Conservation (phyloP, 371 early-diverging fungal species). For the Mucor lusitanicus region DNA sequence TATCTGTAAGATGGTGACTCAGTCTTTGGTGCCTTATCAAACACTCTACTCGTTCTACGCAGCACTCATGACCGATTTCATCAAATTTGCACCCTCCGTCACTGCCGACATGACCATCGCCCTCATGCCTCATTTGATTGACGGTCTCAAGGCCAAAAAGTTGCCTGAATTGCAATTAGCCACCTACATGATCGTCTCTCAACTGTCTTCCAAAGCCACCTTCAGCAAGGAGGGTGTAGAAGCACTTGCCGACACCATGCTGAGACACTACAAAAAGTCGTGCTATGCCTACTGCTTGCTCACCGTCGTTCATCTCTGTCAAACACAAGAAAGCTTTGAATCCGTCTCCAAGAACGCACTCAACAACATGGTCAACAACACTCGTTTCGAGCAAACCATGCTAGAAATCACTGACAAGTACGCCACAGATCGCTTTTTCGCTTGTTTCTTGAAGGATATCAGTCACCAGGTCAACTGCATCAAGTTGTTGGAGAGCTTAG, state of each 20-base stretch:
- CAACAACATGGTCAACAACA: slow-evolving; percentile 32
- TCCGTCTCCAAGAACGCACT: slow-evolving; percentile 47
- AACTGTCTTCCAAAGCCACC: slow-evolving; percentile 56
- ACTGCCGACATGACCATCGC: slow-evolving; percentile 48
- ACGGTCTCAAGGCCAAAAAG: slow-evolving; percentile 47
- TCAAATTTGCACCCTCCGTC: slow-evolving; percentile 50
- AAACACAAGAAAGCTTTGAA: slow-evolving; percentile 59
- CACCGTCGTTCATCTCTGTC: slow-evolving; percentile 66
- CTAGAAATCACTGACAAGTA: slow-evolving; percentile 54
- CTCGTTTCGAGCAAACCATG: slow-evolving; percentile 35
- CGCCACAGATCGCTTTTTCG: slow-evolving; percentile 55
- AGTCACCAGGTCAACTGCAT: slow-evolving; percentile 30
- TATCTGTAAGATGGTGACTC: slow-evolving; percentile 61
- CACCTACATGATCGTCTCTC: slow-evolving; percentile 71
- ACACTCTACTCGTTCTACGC: slow-evolving; percentile 71
- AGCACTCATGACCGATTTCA: slow-evolving; percentile 62
- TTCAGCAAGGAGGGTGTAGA: slow-evolving; percentile 54
- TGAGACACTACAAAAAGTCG: slow-evolving; percentile 32
- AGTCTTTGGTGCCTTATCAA: slow-evolving; percentile 45
- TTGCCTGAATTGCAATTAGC: slow-evolving; percentile 61
- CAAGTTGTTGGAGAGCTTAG: slow-evolving; percentile 42
- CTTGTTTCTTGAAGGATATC: slow-evolving; percentile 37
- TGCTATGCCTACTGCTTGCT: slow-evolving; percentile 52
- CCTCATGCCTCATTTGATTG: slow-evolving; percentile 63
- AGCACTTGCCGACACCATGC: slow-evolving; percentile 47